Percentiles rank a stretch among this genome's conserved stretches.
phyloP scores from a whole-genome alignment of 371 early-diverging fungal genomes.

The Capillidium rhysosporum region DNA sequence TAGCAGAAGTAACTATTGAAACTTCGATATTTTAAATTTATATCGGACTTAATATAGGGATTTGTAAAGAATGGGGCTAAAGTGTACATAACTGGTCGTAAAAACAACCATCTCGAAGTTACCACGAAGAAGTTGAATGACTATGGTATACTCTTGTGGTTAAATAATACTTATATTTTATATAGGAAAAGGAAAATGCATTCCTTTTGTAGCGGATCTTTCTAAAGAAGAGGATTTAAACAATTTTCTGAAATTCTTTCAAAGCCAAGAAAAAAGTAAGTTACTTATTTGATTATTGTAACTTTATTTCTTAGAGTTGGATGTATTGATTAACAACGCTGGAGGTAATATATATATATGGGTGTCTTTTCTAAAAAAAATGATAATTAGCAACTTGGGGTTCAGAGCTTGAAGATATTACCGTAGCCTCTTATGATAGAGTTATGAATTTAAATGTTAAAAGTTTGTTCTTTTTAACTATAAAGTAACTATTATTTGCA shows the following conservation, averaged over 20 bases:
- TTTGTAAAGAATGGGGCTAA: slow-evolving; percentile 56
- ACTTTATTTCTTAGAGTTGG: slow-evolving; percentile 25
- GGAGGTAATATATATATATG: slow-evolving; percentile 28
- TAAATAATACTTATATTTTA: neutral
- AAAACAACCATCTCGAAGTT: slow-evolving; percentile 31
- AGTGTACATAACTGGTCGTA: slow-evolving; percentile 56
- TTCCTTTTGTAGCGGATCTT: slow-evolving; percentile 58
- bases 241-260: slow-evolving; percentile 30
- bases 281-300: neutral
- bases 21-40: neutral
- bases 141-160: slow-evolving; percentile 15
- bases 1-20: slow-evolving; percentile 22
- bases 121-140: slow-evolving; percentile 34
- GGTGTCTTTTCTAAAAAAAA: neutral
- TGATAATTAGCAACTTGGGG: slow-evolving; percentile 22
- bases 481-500: slow-evolving; percentile 30
- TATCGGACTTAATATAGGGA: slow-evolving; percentile 16
- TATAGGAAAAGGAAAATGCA: slow-evolving; percentile 34
- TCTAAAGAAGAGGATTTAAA: slow-evolving; percentile 36
- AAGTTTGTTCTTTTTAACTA: slow-evolving; percentile 63
- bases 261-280: slow-evolving; percentile 32
- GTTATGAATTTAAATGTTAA: slow-evolving; percentile 78
- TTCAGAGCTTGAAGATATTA: slow-evolving; percentile 20
- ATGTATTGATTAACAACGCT: slow-evolving; percentile 73
- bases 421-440: neutral